Conservation (phyloP, 768 basidiomycete species). For the Psilocybe subaeruginosa region DNA sequence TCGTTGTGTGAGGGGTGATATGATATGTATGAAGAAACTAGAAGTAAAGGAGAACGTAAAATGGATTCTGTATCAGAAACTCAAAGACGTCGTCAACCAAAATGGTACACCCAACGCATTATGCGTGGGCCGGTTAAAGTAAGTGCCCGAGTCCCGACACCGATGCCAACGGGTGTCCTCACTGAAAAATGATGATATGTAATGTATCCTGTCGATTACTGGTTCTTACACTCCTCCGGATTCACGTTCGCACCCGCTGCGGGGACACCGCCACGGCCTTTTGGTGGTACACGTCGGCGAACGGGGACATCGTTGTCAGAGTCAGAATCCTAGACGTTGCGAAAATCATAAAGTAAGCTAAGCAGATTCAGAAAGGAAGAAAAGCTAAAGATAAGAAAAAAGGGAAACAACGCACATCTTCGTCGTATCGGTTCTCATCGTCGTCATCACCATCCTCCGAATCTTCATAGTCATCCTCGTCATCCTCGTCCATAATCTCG, state of each 20-base stretch:
- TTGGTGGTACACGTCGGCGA: slow-evolving; percentile 60
- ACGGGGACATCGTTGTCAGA: slow-evolving; percentile 68
- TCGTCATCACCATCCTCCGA: slow-evolving; percentile 66
- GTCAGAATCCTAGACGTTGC: slow-evolving; percentile 57
- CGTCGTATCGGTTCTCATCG: slow-evolving; percentile 50
- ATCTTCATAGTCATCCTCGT: slow-evolving; percentile 59
- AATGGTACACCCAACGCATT: neutral
- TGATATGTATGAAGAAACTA: neutral
- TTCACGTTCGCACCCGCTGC: slow-evolving; percentile 53
- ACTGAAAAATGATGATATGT: neutral
- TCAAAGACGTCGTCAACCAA: neutral
- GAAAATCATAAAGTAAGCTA: slow-evolving; percentile 1
- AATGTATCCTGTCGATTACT: slow-evolving; percentile 42
- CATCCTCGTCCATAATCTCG: slow-evolving; percentile 63
- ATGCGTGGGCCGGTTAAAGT: neutral
- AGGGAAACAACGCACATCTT: slow-evolving; percentile 34
- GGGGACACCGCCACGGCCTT: slow-evolving; percentile 42
- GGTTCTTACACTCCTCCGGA: slow-evolving; percentile 92
- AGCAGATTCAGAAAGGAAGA: slow-evolving; percentile 8
- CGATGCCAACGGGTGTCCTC: neutral
- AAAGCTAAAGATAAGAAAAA: neutral
- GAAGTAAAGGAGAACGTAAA: no score
- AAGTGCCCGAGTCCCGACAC: neutral
- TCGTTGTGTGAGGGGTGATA: neutral
- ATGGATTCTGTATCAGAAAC: no score